Evolutionary conservation across 352 stramenopile species (phyloP), one percentile per base, ranked within the genome.

Genomic region (Plasmopara halstedii): DNA sequence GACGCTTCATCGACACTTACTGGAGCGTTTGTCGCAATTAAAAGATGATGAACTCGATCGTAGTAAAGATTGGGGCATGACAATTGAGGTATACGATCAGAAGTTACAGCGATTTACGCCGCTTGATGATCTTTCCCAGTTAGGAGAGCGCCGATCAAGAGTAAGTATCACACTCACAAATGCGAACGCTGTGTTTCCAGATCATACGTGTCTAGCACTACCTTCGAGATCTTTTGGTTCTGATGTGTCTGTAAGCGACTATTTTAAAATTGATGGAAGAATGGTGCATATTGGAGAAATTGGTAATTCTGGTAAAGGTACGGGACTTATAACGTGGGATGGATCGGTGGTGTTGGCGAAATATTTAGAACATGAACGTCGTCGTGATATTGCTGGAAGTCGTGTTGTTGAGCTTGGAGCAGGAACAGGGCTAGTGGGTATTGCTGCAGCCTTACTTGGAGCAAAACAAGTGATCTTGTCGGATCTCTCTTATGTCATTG

Each of bases 321-420:
- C 88, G 9, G 88, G 87, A 3, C 58, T 95, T 29, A 95, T 83
- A 17, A 94, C 86, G 8, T 96, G 87, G 86, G 88, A 96, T 56
- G 88, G 88, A 33, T 85, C 87, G 7, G 73, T 95, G 3, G 73
- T 97, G 26, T 60, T 97, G n/a, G 85, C 85, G 8, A 96, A 96
- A 61, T 95, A 94, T 58, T 52, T 97, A 10, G 86, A 96, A 59
- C 55, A 86, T 35, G 42, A 61, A 18, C 59, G 57, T 17, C 48
- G 42, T 8, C 35, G 29, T 20, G 41, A 43, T 4, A 43, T 91
- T 29, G 26, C 32, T 14, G 70, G 64, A 11, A 65, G 44, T 42
- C 55, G 70, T 1, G 60, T 95, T 7, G 48, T 96, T 1, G 88
- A 97, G 57, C 43, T 97, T 1, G 87, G 88, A 13, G 66, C 78